A percentile compares a stretch with the other conserved stretches of the same genome.
Conservation (phyloP, 305 asterid genomes). For the Euphrasia arctica region DNA sequence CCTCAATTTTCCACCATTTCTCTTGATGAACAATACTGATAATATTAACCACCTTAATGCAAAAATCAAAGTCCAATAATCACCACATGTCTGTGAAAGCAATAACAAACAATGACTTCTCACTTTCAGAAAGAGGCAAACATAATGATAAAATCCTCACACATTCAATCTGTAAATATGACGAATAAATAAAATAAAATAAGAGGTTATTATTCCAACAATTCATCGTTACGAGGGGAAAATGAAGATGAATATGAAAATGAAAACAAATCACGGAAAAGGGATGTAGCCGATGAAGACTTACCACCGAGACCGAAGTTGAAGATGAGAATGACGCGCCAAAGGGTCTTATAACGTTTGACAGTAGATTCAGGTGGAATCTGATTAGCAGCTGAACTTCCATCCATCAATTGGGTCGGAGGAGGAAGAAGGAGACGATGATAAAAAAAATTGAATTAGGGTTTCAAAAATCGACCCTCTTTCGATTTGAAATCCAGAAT, state of each 20-base stretch:
- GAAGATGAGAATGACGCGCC: constrained; percentile 62
- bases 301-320: constrained; percentile 72
- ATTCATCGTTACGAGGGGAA: not conserved
- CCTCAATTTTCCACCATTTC: too few species aligned
- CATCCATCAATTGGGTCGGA: constrained; percentile 28
- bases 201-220: not conserved
- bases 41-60: too few species aligned
- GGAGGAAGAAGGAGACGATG: not conserved
- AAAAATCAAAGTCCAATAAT: too few species aligned
- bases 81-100: too few species aligned
- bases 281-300: constrained; percentile 19
- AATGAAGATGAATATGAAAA: not conserved
- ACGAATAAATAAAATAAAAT: constrained; percentile 13
- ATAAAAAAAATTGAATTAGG: not conserved
- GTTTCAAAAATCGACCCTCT: not conserved
- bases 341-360: constrained; percentile 46
- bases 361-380: constrained; percentile 29
- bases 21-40: too few species aligned
- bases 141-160: too few species aligned
- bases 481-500: not conserved
- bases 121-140: too few species aligned
- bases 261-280: too few species aligned
- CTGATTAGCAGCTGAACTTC: constrained; percentile 28
- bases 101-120: too few species aligned
- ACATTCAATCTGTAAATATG: too few species aligned